These are phyloP conservation scores for Areca catechu DNA, from an alignment of 176 grass and related monocot species.

Conservation along the genomic window DNA sequence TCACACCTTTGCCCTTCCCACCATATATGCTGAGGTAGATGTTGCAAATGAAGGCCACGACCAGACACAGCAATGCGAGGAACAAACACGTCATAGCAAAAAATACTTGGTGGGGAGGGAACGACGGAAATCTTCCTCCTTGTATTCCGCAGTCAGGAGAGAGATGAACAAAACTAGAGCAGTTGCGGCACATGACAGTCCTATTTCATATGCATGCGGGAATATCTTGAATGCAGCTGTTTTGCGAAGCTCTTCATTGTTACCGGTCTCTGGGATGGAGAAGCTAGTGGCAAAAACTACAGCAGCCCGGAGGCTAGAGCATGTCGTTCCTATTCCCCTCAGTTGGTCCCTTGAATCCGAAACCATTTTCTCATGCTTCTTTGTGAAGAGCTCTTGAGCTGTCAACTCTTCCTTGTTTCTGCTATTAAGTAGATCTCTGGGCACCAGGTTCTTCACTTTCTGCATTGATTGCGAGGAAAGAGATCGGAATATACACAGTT, in stretches of 20 bases:
- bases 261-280: slow-evolving; percentile 25
- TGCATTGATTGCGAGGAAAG: neutral
- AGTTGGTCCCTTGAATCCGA: neutral
- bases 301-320: slow-evolving; percentile 19
- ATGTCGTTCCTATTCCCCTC: slow-evolving; percentile 15
- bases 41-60: slow-evolving; percentile 21
- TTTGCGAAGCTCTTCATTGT: slow-evolving; percentile 6
- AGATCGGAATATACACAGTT: too few relatives aligned
- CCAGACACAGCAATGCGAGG: slow-evolving; percentile 8
- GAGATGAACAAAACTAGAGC: slow-evolving; percentile 27
- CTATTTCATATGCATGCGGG: slow-evolving; percentile 24
- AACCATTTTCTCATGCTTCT: slow-evolving; percentile 11
- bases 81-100: slow-evolving; percentile 12
- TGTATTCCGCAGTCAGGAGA: slow-evolving; percentile 18
- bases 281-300: slow-evolving; percentile 34
- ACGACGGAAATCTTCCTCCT: slow-evolving; percentile 19
- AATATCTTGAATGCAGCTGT: slow-evolving; percentile 18
- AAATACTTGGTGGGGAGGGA: slow-evolving; percentile 14
- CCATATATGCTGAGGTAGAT: slow-evolving; percentile 25
- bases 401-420: slow-evolving; percentile 11
- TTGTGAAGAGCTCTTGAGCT: slow-evolving; percentile 22
- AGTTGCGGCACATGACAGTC: slow-evolving; percentile 17
- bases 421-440: slow-evolving; percentile 5
- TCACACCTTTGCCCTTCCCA: slow-evolving; percentile 6
- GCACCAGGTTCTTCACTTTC: slow-evolving; percentile 17